Conservation (phyloP, 164 flowering plant species). For the Piper betle region DNA sequence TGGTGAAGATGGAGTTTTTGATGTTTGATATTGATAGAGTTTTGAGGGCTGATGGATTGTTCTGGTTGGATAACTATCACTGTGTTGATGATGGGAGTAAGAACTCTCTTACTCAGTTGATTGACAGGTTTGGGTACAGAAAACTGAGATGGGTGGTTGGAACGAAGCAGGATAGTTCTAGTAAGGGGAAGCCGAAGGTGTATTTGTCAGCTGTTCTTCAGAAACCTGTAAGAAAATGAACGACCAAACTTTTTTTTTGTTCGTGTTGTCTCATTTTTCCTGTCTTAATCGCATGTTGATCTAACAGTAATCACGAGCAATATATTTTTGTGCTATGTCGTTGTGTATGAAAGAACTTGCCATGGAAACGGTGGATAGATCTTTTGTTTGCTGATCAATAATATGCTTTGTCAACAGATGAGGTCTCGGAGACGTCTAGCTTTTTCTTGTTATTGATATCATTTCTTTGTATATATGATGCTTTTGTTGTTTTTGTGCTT, state of each 20-base stretch:
- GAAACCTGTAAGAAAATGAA: constrained; percentile 70
- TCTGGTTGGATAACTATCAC: constrained; percentile 84
- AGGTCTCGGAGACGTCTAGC: too few species aligned
- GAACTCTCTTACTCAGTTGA: constrained; percentile 49
- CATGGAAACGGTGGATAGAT: too few species aligned
- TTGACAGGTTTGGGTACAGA: constrained; percentile 80
- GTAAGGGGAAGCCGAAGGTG: constrained; percentile 50
- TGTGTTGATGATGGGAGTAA: constrained; percentile 72
- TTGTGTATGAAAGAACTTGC: too few species aligned
- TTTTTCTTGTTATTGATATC: too few species aligned
- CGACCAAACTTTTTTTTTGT: not conserved
- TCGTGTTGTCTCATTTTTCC: constrained; percentile 6
- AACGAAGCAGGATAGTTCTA: constrained; percentile 42
- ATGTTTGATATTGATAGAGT: constrained; percentile 89
- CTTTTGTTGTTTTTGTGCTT: too few species aligned
- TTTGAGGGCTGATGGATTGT: constrained; percentile 73
- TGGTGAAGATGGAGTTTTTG: constrained; percentile 85
- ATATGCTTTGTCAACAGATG: too few species aligned
- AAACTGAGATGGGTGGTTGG: constrained; percentile 97
- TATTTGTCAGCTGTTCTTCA: constrained; percentile 87
- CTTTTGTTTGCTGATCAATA: too few species aligned
- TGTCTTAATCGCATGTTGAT: too few species aligned
- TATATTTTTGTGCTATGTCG: too few species aligned
- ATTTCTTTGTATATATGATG: too few species aligned
- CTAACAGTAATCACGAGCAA: too few species aligned